Conservation (phyloP, 768 basidiomycete species). For the Trametes cinnabarina region DNA sequence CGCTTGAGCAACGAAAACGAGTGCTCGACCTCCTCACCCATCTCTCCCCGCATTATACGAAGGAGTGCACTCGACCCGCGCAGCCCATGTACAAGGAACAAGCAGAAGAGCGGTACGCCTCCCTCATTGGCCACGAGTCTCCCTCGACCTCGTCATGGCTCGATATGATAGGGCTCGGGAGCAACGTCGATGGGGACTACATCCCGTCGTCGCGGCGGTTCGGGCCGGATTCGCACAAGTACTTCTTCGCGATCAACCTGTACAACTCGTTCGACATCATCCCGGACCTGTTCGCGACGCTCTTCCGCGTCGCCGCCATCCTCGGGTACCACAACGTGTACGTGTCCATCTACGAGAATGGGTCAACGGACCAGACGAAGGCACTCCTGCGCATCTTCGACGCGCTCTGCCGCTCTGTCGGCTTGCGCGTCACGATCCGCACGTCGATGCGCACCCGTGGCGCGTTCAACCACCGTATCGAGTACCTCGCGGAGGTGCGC, state of each 20-base stretch:
- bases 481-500: constrained; percentile 99
- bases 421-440: constrained; percentile 89
- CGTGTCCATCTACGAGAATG: constrained; percentile 99
- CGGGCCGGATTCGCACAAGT: constrained; percentile 79
- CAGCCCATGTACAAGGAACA: constrained; percentile 87
- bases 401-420: constrained; percentile 84
- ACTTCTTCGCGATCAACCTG: constrained; percentile 98
- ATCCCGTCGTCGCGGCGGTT: constrained; percentile 33
- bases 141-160: constrained; percentile 61
- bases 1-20: constrained; percentile 77
- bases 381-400: constrained; percentile 94
- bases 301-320: constrained; percentile 89
- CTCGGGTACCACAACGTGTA: constrained; percentile 98
- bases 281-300: constrained; percentile 93
- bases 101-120: constrained; percentile 77
- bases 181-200: constrained; percentile 39
- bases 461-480: constrained; percentile 98
- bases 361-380: constrained; percentile 98
- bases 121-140: constrained; percentile 76
- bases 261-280: constrained; percentile 99
- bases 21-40: constrained; percentile 85
- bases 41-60: constrained; percentile 89
- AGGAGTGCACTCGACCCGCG: constrained; percentile 81
- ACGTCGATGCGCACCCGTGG: constrained; percentile 91
- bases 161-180: constrained; percentile 51